These are phyloP conservation scores for Mortierella sp. DNA, from an alignment of 371 early-diverging fungal species.

Conservation along the genomic window DNA sequence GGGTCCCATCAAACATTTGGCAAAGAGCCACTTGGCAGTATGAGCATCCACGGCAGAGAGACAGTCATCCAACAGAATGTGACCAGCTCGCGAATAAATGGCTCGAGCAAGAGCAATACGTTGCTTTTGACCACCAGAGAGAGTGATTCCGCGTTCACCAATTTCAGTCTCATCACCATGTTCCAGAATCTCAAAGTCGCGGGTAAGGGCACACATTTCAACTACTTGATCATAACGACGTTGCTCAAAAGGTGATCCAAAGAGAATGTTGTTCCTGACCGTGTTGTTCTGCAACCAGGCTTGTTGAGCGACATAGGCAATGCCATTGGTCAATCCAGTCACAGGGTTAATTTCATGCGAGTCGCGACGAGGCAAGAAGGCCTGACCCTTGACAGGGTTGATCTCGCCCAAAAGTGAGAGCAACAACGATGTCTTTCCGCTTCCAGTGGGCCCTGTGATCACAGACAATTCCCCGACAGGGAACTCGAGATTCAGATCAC, in stretches of 20 bases:
- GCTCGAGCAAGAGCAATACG: constrained; percentile 84
- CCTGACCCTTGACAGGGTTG: constrained; percentile 56
- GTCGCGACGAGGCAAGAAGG: constrained; percentile 37
- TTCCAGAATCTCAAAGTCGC: constrained; percentile 84
- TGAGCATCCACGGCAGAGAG: constrained; percentile 88
- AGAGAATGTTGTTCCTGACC: constrained; percentile 84
- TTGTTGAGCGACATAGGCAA: constrained; percentile 84
- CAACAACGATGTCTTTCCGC: constrained; percentile 60
- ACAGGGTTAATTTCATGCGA: constrained; percentile 51
- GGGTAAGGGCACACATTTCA: constrained; percentile 75
- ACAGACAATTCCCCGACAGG: constrained; percentile 58
- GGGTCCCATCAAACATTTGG: constrained; percentile 71
- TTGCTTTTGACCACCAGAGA: constrained; percentile 91
- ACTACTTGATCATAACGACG: constrained; percentile 72
- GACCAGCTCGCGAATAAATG: constrained; percentile 75
- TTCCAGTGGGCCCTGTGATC: constrained; percentile 61
- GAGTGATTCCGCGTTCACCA: constrained; percentile 88
- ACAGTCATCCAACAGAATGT: constrained; percentile 81
- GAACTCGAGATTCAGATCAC: constrained; percentile 57
- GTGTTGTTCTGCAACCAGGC: constrained; percentile 88
- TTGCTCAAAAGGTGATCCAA: constrained; percentile 76
- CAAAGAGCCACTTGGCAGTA: constrained; percentile 83
- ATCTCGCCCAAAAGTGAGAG: constrained; percentile 60
- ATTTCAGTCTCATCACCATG: constrained; percentile 90
- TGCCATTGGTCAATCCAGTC: constrained; percentile 54